Percentiles rank a stretch among this genome's conserved stretches.
Evolutionary conservation across 1,284 basidiomycete species (phyloP).

Genomic region (Inonotus obliquus): DNA sequence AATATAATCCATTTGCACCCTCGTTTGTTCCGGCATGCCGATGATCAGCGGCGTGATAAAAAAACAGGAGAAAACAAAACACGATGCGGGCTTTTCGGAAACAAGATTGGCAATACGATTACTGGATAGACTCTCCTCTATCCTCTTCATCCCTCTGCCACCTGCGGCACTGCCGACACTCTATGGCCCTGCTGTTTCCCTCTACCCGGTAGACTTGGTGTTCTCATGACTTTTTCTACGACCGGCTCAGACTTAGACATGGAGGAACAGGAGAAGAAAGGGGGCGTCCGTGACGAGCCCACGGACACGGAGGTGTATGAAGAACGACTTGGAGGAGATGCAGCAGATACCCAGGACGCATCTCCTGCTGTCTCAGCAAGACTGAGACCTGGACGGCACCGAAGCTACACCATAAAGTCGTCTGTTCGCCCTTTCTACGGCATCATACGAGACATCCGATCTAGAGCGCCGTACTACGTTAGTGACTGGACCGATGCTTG

Average conservation of each 20-base stretch:
- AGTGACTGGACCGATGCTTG: constrained; percentile 88
- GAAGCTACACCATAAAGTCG: constrained; percentile 3
- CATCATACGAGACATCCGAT: constrained; percentile 72
- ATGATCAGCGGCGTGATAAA: not conserved
- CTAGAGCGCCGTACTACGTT: constrained; percentile 76
- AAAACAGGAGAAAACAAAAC: no score
- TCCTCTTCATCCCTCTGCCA: not conserved
- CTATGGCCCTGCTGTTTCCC: not conserved
- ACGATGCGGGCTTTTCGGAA: no score
- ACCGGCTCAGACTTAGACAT: not conserved
- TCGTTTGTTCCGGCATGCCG: not conserved
- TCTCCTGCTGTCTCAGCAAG: constrained; percentile 24
- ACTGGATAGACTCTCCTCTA: not conserved
- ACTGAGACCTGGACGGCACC: constrained; percentile 14
- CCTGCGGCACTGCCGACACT: not conserved
- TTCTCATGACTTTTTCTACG: not conserved
- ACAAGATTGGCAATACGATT: no score
- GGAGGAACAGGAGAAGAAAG: not conserved
- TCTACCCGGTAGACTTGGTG: not conserved
- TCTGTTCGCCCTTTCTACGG: constrained; percentile 52
- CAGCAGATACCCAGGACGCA: not conserved
- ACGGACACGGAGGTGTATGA: not conserved
- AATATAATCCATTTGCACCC: not conserved
- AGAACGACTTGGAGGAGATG: not conserved
- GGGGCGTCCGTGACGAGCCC: not conserved